These are phyloP conservation scores for Emergomyces orientalis DNA, from an alignment of 2,329 filamentous ascomycete genomes.

Conservation along the genomic window DNA sequence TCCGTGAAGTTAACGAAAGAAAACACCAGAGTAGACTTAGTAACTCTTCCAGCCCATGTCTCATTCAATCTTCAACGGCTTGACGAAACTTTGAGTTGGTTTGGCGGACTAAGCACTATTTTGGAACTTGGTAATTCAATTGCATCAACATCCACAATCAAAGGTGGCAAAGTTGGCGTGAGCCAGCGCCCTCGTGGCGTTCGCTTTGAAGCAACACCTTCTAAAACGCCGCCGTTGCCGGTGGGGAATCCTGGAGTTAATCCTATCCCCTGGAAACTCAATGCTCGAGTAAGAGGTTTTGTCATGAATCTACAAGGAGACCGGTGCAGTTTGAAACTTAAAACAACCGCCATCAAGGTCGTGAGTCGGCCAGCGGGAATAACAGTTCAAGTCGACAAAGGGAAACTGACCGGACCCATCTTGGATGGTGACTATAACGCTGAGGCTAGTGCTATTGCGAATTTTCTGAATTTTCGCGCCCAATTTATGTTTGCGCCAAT, in stretches of 20 bases:
- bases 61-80: conserved; percentile 68
- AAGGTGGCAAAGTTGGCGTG: conserved; percentile 26
- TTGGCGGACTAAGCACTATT: conserved; percentile 85
- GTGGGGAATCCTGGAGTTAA: conserved; percentile 11
- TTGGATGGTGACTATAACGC: conserved; percentile 35
- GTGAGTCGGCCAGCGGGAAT: conserved; percentile 65
- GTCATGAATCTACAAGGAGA: conserved; percentile 68
- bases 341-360: conserved; percentile 73
- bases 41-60: conserved; percentile 67
- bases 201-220: conserved; percentile 46
- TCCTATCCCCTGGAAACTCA: conserved; percentile 49
- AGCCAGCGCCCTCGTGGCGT: conserved; percentile 41
- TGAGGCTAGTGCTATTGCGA: conserved; percentile 37
- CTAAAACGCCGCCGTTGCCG: conserved; percentile 21
- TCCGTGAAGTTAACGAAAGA: conserved; percentile 26
- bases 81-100: conserved; percentile 79
- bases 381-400: conserved; percentile 62
- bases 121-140: conserved; percentile 81
- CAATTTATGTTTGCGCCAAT: conserved; percentile 66
- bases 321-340: conserved; percentile 62
- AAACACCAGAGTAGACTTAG: conserved; percentile 47
- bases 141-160: conserved; percentile 56
- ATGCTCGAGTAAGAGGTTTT: conserved; percentile 67
- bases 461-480: conserved; percentile 57
- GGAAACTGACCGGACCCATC: conserved; percentile 65